Conservation (phyloP, 306 rosid genomes). For the Clitoria ternatea region DNA sequence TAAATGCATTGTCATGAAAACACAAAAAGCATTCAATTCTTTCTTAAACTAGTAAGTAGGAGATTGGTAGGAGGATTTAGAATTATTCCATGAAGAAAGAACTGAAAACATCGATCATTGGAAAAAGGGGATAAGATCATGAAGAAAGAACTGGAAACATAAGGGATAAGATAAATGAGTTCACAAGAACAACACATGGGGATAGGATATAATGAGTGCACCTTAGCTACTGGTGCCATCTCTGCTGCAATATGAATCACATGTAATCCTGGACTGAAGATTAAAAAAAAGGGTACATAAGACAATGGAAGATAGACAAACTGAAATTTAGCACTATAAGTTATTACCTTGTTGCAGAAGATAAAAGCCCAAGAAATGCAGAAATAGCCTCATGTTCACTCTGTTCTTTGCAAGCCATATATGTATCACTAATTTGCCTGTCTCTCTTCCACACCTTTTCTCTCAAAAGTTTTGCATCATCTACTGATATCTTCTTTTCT, state of each 20-base stretch:
- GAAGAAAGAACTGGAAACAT: neutral
- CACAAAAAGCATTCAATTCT: no score
- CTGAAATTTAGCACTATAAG: conserved; percentile 19
- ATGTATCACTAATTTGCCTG: conserved; percentile 49
- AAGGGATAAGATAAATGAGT: neutral
- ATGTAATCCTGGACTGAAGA: conserved; percentile 75
- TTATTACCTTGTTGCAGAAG: conserved; percentile 61
- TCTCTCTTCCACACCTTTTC: conserved; percentile 86
- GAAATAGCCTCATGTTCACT: conserved; percentile 58
- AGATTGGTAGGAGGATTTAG: no score
- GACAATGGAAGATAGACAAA: conserved; percentile 23
- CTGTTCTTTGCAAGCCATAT: conserved; percentile 60
- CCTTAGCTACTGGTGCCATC: conserved; percentile 99
- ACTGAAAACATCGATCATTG: no score
- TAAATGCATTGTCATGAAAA: no score
- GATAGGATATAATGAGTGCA: conserved; percentile 30
- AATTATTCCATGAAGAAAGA: no score
- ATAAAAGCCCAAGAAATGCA: conserved; percentile 60
- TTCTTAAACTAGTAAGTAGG: no score
- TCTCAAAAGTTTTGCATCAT: conserved; percentile 71
- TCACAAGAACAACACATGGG: neutral
- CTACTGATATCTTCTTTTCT: conserved; percentile 64
- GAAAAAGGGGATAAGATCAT: neutral
- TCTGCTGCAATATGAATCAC: conserved; percentile 94
- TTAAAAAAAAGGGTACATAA: conserved; percentile 45